phyloP scores from a whole-genome alignment of 495 filamentous ascomycete genomes.

The Neurospora sp. region DNA sequence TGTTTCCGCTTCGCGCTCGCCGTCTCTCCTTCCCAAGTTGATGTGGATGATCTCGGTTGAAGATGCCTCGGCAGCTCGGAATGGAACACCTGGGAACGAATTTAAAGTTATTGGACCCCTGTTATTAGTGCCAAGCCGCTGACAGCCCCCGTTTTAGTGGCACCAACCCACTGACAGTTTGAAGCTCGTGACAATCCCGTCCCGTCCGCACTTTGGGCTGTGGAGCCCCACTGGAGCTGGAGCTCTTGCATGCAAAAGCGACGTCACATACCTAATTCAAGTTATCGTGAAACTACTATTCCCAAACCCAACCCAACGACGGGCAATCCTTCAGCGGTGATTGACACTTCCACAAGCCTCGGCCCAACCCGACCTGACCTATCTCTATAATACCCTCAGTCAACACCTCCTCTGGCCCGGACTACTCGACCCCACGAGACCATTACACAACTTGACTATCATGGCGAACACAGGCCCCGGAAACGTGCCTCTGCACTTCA shows the following conservation, averaged over 20 bases:
- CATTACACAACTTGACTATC: neutral
- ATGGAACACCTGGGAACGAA: neutral
- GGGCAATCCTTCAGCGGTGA: neutral
- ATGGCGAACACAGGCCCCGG: neutral
- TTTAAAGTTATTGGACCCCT: neutral
- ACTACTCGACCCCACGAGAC: neutral
- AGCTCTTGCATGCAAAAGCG: neutral
- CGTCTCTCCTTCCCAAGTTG: neutral
- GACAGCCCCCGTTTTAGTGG: neutral
- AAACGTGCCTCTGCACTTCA: constrained; percentile 29
- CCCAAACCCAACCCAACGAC: neutral
- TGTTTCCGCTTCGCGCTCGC: neutral
- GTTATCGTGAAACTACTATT: neutral
- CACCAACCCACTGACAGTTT: neutral
- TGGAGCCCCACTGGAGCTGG: neutral
- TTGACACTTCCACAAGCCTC: neutral
- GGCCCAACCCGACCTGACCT: neutral
- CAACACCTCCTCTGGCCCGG: neutral
- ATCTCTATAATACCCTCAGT: neutral
- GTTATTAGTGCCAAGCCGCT: neutral
- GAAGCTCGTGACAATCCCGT: neutral
- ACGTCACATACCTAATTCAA: neutral
- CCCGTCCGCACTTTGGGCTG: neutral
- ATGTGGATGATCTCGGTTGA: neutral
- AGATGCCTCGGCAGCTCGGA: neutral